These are phyloP conservation scores for Cercospora sp. DNA, from an alignment of 2,329 filamentous ascomycete genomes.

Conservation along the genomic window DNA sequence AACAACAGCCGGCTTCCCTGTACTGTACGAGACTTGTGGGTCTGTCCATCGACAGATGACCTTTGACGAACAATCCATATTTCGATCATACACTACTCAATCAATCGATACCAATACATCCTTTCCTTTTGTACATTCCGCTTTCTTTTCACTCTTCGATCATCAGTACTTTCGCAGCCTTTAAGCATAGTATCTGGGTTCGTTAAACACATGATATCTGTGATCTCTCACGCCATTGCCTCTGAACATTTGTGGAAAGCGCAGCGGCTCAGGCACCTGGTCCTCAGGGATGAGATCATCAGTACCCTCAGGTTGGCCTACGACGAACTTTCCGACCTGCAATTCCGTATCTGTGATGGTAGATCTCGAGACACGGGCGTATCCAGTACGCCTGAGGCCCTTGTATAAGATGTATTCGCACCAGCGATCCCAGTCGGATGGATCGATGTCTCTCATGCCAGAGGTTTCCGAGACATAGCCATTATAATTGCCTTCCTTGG, in stretches of 20 bases:
- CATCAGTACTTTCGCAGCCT: background rate
- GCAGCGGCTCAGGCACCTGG: slow-evolving; percentile 71
- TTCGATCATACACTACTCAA: background rate
- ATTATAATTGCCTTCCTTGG: slow-evolving; percentile 91
- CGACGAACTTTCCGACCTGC: slow-evolving; percentile 89
- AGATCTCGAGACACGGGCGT: slow-evolving; percentile 81
- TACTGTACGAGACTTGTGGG: background rate
- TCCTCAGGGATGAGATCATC: slow-evolving; percentile 69
- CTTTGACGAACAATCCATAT: background rate
- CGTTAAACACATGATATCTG: slow-evolving; percentile 90
- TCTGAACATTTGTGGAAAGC: slow-evolving; percentile 82
- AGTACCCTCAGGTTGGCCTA: slow-evolving; percentile 65
- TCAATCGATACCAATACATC: background rate
- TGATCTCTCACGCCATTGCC: slow-evolving; percentile 87
- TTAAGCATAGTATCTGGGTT: slow-evolving; percentile 67
- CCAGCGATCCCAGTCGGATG: slow-evolving; percentile 93
- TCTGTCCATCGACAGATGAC: background rate
- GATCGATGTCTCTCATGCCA: slow-evolving; percentile 94
- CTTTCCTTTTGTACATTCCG: background rate
- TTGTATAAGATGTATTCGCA: slow-evolving; percentile 99
- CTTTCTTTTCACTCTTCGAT: background rate
- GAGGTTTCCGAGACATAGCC: slow-evolving; percentile 84
- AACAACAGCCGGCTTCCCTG: background rate
- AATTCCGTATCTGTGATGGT: slow-evolving; percentile 97
- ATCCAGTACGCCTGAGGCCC: slow-evolving; percentile 78